These are phyloP conservation scores for Termitomyces sp. DNA, from an alignment of 768 basidiomycete genomes.

Conservation along the genomic window DNA sequence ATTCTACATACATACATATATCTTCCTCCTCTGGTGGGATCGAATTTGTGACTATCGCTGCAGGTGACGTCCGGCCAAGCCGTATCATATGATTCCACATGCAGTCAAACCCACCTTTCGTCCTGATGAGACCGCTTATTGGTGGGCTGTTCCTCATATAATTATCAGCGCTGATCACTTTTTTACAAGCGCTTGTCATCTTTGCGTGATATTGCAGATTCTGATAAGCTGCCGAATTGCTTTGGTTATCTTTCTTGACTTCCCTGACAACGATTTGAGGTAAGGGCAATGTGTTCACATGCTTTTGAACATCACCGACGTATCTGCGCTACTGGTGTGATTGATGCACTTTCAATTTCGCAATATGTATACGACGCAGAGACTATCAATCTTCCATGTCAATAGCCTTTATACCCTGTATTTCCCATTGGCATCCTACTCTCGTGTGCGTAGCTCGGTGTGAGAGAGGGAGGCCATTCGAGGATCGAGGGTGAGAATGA, in stretches of 20 bases:
- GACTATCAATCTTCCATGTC: conserved; percentile 57
- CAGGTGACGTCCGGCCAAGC: conserved; percentile 60
- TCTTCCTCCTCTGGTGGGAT: conserved; percentile 56
- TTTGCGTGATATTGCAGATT: too few species aligned
- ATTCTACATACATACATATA: conserved; percentile 37
- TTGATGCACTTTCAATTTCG: conserved; percentile 69
- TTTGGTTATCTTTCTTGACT: conserved; percentile 35
- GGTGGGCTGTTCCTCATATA: too few species aligned
- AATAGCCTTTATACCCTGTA: conserved; percentile 52
- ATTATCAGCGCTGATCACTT: too few species aligned
- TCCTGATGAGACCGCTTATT: too few species aligned
- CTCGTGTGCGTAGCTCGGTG: conserved; percentile 47
- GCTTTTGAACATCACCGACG: conserved; percentile 63
- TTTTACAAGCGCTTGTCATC: too few species aligned
- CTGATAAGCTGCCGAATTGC: too few species aligned
- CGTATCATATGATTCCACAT: conserved; percentile 58
- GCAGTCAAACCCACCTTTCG: conserved; percentile 57
- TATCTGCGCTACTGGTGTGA: conserved; percentile 69
- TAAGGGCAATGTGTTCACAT: conserved; percentile 49
- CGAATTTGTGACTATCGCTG: conserved; percentile 71
- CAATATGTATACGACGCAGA: conserved; percentile 53
- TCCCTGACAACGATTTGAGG: conserved; percentile 61
- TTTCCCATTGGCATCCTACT: conserved; percentile 47
- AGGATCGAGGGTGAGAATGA: conserved; percentile 31
- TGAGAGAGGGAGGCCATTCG: conserved; percentile 29